Percentiles rank a stretch among this genome's conserved stretches.
Evolutionary conservation across 495 filamentous ascomycete genomes (phyloP).

Genomic region (Sabuloglossum arenarium): DNA sequence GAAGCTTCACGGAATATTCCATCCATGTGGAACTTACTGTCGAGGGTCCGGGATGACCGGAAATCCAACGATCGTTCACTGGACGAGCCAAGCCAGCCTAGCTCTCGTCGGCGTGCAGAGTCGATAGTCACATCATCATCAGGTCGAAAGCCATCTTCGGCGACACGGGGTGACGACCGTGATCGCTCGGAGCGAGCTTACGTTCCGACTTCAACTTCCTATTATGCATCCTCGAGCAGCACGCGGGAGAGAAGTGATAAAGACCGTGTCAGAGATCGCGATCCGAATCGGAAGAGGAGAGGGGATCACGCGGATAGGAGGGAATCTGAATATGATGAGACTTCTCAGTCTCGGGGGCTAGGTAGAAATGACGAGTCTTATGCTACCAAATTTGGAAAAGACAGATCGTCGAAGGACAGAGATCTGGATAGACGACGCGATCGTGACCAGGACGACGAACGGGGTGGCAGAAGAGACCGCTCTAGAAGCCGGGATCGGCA

Average conservation of each 20-base stretch:
- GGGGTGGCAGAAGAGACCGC: slow-evolving; percentile 9
- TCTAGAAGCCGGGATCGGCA: slow-evolving; percentile 6
- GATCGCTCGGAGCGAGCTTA: slow-evolving; percentile 17
- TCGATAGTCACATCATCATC: slow-evolving; percentile 17
- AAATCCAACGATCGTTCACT: not conserved
- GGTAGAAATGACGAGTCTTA: not conserved
- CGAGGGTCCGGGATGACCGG: not conserved
- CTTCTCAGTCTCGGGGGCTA: not conserved
- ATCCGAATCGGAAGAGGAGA: slow-evolving; percentile 12
- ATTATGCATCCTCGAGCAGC: slow-evolving; percentile 17
- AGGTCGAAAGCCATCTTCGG: slow-evolving; percentile 24
- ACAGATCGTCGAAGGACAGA: not conserved
- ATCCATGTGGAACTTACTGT: not conserved
- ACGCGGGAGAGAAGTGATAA: not conserved
- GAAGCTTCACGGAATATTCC: not conserved
- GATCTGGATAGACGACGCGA: not conserved
- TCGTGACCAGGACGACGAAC: not conserved
- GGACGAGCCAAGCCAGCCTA: not conserved
- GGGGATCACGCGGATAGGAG: not conserved
- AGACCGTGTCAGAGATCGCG: not conserved
- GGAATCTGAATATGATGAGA: not conserved
- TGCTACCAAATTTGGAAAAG: not conserved
- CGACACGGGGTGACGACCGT: slow-evolving; percentile 30
- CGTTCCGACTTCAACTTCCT: slow-evolving; percentile 13
- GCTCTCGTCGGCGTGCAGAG: slow-evolving; percentile 10